Conservation (phyloP, 2,329 filamentous ascomycete species). For the Aspergillus aculeatinus region DNA sequence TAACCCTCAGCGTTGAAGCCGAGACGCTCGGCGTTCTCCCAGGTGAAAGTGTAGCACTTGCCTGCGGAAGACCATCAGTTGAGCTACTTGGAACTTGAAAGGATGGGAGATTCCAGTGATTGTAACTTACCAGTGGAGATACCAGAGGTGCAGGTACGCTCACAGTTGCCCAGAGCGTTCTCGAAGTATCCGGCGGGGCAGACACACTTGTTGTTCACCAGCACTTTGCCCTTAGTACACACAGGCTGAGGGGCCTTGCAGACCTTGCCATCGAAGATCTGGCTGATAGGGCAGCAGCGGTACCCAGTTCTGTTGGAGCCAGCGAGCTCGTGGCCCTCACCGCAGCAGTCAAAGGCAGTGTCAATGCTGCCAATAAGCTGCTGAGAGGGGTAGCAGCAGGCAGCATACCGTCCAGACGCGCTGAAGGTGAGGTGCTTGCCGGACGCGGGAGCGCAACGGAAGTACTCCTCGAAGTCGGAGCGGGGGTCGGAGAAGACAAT, state of each 20-base stretch:
- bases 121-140: constrained; percentile 3
- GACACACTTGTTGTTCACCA: constrained; percentile 12
- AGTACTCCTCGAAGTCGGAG: not conserved
- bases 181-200: constrained; percentile 2
- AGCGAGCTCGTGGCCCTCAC: constrained; percentile 11
- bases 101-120: not conserved
- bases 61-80: not conserved
- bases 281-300: constrained; percentile 10
- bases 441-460: not conserved
- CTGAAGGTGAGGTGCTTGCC: constrained; percentile 9
- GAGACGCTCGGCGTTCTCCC: constrained; percentile 11
- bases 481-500: not conserved
- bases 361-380: constrained; percentile 10
- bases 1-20: constrained; percentile 10
- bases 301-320: constrained; percentile 11
- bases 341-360: constrained; percentile 17
- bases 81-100: too few species aligned
- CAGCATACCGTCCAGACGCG: constrained; percentile 7
- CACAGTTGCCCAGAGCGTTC: constrained; percentile 2
- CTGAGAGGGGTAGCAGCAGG: constrained; percentile 11
- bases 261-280: constrained; percentile 9
- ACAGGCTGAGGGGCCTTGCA: constrained; percentile 7
- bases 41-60: constrained; percentile 17
- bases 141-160: constrained; percentile 5
- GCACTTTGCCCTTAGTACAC: constrained; percentile 9